Evolutionary conservation across 192 early-diverging fungal species (phyloP).

Genomic region (Gigaspora rosea): DNA sequence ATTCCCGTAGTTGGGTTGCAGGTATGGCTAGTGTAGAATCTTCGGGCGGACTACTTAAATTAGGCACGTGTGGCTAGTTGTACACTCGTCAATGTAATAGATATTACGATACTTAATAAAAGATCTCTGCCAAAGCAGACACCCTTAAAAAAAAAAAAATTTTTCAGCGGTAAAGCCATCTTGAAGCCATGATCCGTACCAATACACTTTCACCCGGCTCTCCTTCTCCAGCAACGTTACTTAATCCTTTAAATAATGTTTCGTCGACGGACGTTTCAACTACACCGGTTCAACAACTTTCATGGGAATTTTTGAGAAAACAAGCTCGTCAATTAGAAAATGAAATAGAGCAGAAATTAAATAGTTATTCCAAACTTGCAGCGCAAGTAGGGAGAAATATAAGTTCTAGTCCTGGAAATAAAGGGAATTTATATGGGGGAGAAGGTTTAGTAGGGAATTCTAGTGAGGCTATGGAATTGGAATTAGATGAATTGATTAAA

Average conservation of each 20-base stretch:
- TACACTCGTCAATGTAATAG: no score
- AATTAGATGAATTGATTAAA: slow-evolving; percentile 63
- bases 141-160: no score
- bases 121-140: no score
- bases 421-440: not conserved
- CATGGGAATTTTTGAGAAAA: slow-evolving; percentile 71
- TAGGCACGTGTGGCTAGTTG: no score
- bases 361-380: slow-evolving; percentile 52
- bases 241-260: not conserved
- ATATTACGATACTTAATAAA: no score
- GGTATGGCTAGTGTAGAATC: no score
- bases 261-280: slow-evolving; percentile 3
- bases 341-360: slow-evolving; percentile 70
- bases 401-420: slow-evolving; percentile 32
- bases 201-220: not conserved
- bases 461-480: slow-evolving; percentile 47
- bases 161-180: no score
- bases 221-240: slow-evolving; percentile 13
- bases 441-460: slow-evolving; percentile 22
- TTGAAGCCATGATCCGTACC: not conserved
- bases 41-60: no score
- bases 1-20: no score
- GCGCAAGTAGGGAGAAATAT: slow-evolving; percentile 31
- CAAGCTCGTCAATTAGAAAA: slow-evolving; percentile 72
- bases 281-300: not conserved